phyloP scores from a whole-genome alignment of 1,139 yeast species.

The Wickerhamomyces sp. region DNA sequence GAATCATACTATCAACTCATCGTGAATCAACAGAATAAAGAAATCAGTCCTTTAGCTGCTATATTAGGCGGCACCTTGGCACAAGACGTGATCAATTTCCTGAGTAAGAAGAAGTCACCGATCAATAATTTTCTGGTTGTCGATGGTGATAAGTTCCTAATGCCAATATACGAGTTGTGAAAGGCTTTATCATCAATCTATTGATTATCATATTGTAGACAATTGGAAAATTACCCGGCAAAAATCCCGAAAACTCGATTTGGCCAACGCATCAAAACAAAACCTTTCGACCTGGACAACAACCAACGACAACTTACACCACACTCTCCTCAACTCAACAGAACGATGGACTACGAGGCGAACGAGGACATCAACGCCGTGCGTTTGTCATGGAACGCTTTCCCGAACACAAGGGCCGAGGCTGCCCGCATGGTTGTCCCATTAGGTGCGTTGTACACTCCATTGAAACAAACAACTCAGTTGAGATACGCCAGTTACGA shows the following conservation, averaged over 20 bases:
- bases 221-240: too few species aligned
- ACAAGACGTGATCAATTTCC: conserved; percentile 82
- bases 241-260: too few species aligned
- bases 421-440: conserved; percentile 93
- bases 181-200: too few species aligned
- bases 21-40: conserved; percentile 52
- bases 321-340: too few species aligned
- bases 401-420: conserved; percentile 87
- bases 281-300: not conserved
- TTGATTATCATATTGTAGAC: too few species aligned
- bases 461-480: conserved; percentile 75
- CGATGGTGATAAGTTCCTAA: conserved; percentile 65
- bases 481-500: conserved; percentile 82
- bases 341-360: conserved; percentile 63
- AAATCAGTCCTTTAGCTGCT: conserved; percentile 83
- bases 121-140: conserved; percentile 74
- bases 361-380: conserved; percentile 88
- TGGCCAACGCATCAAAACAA: not conserved
- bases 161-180: conserved; percentile 60
- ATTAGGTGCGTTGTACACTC: conserved; percentile 90
- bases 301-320: not conserved
- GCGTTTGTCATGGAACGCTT: conserved; percentile 83
- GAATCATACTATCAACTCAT: conserved; percentile 35
- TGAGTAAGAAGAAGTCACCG: conserved; percentile 76
- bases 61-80: conserved; percentile 86